These are phyloP conservation scores for Colletotrichum cuscutae DNA, from an alignment of 2,329 filamentous ascomycete genomes.

Conservation along the genomic window DNA sequence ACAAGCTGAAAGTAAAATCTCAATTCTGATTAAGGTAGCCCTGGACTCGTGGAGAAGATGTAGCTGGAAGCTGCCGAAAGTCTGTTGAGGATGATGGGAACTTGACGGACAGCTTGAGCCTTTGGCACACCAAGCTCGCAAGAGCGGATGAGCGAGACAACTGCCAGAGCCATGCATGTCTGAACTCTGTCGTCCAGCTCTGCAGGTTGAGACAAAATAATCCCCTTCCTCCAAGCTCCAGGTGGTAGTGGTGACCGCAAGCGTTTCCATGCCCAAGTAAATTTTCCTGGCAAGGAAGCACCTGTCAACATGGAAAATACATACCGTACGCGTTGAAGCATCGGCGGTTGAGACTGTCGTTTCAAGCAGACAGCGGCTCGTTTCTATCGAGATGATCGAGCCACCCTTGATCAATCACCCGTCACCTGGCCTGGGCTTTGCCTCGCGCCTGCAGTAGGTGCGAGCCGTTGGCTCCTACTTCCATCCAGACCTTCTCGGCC, in stretches of 20 bases:
- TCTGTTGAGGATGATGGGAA: slow-evolving; percentile 15
- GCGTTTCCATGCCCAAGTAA: not conserved
- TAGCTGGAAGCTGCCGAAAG: slow-evolving; percentile 29
- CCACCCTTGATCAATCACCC: not conserved
- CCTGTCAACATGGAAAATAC: not conserved
- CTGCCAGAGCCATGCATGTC: not conserved
- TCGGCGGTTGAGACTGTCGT: slow-evolving; percentile 25
- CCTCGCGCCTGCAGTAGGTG: slow-evolving; percentile 5
- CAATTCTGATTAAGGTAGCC: not conserved
- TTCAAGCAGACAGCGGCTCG: slow-evolving; percentile 27
- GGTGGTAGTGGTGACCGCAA: no score
- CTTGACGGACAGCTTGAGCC: not conserved
- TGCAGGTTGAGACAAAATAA: not conserved
- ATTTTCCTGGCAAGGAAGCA: not conserved
- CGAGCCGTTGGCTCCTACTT: slow-evolving; percentile 19
- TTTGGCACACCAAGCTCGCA: not conserved
- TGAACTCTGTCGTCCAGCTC: not conserved
- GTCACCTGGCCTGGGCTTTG: slow-evolving; percentile 15
- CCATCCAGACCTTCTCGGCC: not conserved
- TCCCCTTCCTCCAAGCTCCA: not conserved
- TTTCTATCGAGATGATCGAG: slow-evolving; percentile 25
- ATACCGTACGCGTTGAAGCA: not conserved
- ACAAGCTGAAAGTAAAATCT: not conserved
- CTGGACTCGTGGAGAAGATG: not conserved
- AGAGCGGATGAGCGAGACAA: slow-evolving; percentile 1